phyloP scores from a whole-genome alignment of 192 early-diverging fungal genomes.

The Chytriomyces sp. region DNA sequence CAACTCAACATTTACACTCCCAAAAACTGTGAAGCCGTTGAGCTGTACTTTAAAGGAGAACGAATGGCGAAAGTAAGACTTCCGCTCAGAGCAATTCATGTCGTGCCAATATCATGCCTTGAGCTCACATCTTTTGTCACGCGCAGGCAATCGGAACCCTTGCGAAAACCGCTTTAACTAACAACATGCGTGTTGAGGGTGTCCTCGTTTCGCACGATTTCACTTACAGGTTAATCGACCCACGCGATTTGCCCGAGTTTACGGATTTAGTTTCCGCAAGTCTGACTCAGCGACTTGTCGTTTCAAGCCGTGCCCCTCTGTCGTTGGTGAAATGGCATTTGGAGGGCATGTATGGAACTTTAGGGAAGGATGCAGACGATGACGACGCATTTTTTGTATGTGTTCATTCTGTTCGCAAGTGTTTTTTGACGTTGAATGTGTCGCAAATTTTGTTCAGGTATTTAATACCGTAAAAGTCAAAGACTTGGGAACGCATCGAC shows the following conservation, averaged over 20 bases:
- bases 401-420: background rate
- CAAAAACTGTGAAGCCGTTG: constrained; percentile 85
- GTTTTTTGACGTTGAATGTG: background rate
- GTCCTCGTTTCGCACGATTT: constrained; percentile 90
- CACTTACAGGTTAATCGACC: constrained; percentile 83
- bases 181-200: constrained; percentile 70
- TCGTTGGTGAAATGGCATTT: constrained; percentile 86
- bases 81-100: background rate
- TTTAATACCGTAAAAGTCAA: constrained; percentile 82
- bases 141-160: constrained; percentile 79
- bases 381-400: constrained; percentile 37
- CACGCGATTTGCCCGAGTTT: constrained; percentile 80
- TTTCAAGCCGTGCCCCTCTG: constrained; percentile 78
- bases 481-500: constrained; percentile 56
- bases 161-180: constrained; percentile 74
- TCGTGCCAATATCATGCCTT: background rate
- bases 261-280: constrained; percentile 77
- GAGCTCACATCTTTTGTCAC: background rate
- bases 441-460: constrained; percentile 47
- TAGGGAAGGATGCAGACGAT: constrained; percentile 52
- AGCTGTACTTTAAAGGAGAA: constrained; percentile 92
- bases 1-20: constrained; percentile 87
- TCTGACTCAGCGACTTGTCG: constrained; percentile 76
- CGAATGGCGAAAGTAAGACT: constrained; percentile 80
- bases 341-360: constrained; percentile 90